Conservation (phyloP, 805 yeast species). For the Candida railenensis region DNA sequence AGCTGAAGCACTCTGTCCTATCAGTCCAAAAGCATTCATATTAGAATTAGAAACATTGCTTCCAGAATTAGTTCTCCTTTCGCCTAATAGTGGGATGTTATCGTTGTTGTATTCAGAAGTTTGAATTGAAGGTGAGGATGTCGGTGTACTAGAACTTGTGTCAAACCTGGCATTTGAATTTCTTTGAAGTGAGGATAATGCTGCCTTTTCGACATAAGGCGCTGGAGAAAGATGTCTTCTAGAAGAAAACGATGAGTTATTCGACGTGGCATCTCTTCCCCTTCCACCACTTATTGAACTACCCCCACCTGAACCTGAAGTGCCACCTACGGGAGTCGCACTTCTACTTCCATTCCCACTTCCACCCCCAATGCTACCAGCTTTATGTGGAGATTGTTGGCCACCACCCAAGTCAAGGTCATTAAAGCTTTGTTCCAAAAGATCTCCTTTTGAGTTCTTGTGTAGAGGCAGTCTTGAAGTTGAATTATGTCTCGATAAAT, state of each 20-base stretch:
- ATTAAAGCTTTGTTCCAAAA: slow-evolving; percentile 12
- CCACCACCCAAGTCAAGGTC: slow-evolving; percentile 27
- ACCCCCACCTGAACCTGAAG: not conserved
- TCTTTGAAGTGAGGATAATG: slow-evolving; percentile 62
- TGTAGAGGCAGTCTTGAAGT: not conserved
- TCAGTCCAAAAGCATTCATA: not conserved
- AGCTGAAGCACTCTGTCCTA: not conserved
- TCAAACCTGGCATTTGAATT: slow-evolving; percentile 30
- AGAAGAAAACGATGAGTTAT: slow-evolving; percentile 40
- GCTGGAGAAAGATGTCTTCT: slow-evolving; percentile 59
- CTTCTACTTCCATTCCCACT: slow-evolving; percentile 2
- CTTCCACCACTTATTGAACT: not conserved
- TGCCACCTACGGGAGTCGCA: not conserved
- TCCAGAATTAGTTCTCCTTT: slow-evolving; percentile 20
- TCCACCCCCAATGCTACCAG: not conserved
- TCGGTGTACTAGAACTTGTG: slow-evolving; percentile 38
- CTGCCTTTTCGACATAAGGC: slow-evolving; percentile 44
- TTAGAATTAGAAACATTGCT: slow-evolving; percentile 9
- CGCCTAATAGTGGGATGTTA: slow-evolving; percentile 8
- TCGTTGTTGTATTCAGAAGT: slow-evolving; percentile 4
- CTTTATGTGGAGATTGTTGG: slow-evolving; percentile 17
- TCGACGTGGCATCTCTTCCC: slow-evolving; percentile 9
- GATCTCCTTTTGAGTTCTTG: not conserved
- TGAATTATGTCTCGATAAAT: not conserved
- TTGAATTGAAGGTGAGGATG: slow-evolving; percentile 56